Evolutionary conservation across 73 alveolate species (phyloP), one percentile per base, ranked within the genome.

Genomic region (Symbiodinium pilosum): DNA sequence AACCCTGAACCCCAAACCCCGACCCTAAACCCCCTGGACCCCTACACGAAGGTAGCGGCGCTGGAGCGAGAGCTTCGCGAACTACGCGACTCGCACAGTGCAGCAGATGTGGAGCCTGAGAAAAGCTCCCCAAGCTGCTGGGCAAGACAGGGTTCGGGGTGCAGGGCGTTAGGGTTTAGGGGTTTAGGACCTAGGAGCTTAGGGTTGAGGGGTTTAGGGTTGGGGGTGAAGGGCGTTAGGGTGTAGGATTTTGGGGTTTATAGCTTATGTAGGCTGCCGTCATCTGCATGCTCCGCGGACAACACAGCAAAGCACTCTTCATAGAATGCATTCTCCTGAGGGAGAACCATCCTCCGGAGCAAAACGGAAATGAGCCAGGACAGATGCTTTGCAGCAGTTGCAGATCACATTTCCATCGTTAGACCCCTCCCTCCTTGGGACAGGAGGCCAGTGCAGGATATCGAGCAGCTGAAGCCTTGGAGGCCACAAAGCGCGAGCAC

Each of bases 401-500:
- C n/a, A n/a, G n/a, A n/a, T n/a, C n/a, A n/a, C n/a, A n/a, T n/a
- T n/a, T n/a, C 34, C 73, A 16, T 26, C 20, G 73, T 54, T n/a
- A n/a, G n/a, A 2, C 32, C 26, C 28, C 30, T 54, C 26, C 73
- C 20, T 16, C 73, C 26, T 26, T 14, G 3, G 81, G 34, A n/a
- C n/a, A 64, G 81, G 81, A 64, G 85, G 85, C 14, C 43, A 34
- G 30, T 1, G 85, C 44, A 73, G 85, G 85, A 73, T n/a, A 36
- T 54, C 83, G n/a, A n/a, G 83, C 93, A 30, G 93, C 56, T 4
- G 69, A 20, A 51, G 83, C 75, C 81, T 14, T 85, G 93, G 93
- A 85, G n/a, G 42, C 77, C 75, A 14, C 52, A 42, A 44, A 51
- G 93, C 93, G 93, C 34, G 93, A 86, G 42, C 93, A 86, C 39